These are phyloP conservation scores for Clarireedia hainanense DNA, from an alignment of 2,329 filamentous ascomycete genomes.

Conservation along the genomic window DNA sequence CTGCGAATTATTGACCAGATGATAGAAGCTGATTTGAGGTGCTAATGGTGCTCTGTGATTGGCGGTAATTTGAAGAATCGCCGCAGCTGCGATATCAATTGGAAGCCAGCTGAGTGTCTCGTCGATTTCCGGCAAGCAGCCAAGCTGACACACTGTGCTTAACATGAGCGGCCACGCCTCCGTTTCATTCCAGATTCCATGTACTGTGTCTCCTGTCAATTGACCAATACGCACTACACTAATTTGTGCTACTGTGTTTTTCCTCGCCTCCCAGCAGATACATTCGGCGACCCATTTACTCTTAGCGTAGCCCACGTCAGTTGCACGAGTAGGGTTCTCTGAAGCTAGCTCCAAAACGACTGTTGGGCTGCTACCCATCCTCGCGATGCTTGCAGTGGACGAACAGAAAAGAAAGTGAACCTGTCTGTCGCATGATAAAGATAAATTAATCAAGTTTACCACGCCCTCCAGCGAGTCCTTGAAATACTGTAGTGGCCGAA, in stretches of 20 bases:
- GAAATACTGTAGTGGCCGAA: conserved; percentile 47
- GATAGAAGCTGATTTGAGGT: conserved; percentile 30
- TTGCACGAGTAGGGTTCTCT: conserved; percentile 28
- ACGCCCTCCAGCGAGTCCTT: conserved; percentile 44
- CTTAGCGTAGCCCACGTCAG: conserved; percentile 44
- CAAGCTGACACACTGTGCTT: conserved; percentile 31
- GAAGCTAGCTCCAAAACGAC: neutral
- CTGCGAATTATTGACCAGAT: conserved; percentile 38
- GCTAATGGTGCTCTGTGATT: conserved; percentile 4
- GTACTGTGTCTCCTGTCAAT: conserved; percentile 35
- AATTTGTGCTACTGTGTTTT: conserved; percentile 11
- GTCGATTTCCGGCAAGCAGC: conserved; percentile 34
- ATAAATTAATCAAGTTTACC: conserved; percentile 40
- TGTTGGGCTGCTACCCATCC: conserved; percentile 21
- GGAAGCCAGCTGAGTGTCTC: conserved; percentile 35
- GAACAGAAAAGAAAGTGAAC: conserved; percentile 42
- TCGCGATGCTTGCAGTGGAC: conserved; percentile 37
- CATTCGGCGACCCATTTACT: conserved; percentile 53
- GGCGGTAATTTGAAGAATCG: conserved; percentile 33
- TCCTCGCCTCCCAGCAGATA: conserved; percentile 37
- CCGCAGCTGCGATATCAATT: conserved; percentile 36
- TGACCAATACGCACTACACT: conserved; percentile 31
- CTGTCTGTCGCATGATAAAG: conserved; percentile 23
- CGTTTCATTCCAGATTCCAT: conserved; percentile 39
- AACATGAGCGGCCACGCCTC: conserved; percentile 44